Conservation (phyloP, 2,329 filamentous ascomycete species). For the Pseudogymnoascus destructans region DNA sequence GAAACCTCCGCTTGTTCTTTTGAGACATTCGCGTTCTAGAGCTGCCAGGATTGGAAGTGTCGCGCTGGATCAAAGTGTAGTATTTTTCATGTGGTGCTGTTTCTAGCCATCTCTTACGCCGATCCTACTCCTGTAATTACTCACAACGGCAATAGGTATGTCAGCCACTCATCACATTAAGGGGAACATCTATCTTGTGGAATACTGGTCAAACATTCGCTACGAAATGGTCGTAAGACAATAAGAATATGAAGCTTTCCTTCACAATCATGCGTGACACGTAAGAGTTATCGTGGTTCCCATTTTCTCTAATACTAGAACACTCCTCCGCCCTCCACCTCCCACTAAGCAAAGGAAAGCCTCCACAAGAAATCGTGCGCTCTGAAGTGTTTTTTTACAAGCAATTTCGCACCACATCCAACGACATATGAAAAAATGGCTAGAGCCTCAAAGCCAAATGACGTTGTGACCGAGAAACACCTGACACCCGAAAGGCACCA, state of each 20-base stretch:
- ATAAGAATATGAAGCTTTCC: neutral
- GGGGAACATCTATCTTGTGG: neutral
- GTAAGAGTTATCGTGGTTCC: slow-evolving; percentile 2
- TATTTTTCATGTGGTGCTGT: slow-evolving; percentile 1
- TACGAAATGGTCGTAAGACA: neutral
- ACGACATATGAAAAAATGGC: neutral
- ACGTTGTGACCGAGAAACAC: slow-evolving; percentile 4
- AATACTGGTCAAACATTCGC: neutral
- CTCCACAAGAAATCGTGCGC: neutral
- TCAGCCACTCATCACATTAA: neutral
- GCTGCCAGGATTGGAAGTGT: slow-evolving; percentile 4
- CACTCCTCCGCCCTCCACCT: neutral
- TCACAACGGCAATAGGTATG: neutral
- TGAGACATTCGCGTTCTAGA: neutral
- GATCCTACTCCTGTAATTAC: slow-evolving; percentile 5
- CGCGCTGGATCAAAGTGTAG: neutral
- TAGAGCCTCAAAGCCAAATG: neutral
- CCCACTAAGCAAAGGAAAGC: slow-evolving; percentile 7
- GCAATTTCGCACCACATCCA: slow-evolving; percentile 6
- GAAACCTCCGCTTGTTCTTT: neutral
- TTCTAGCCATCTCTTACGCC: neutral
- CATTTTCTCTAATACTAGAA: slow-evolving; percentile 8
- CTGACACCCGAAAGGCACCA: slow-evolving; percentile 2
- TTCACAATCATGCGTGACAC: neutral
- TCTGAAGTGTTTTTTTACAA: slow-evolving; percentile 8